Evolutionary conservation across 2,329 filamentous ascomycete species (phyloP).

Genomic region (Geosmithia putterillii): DNA sequence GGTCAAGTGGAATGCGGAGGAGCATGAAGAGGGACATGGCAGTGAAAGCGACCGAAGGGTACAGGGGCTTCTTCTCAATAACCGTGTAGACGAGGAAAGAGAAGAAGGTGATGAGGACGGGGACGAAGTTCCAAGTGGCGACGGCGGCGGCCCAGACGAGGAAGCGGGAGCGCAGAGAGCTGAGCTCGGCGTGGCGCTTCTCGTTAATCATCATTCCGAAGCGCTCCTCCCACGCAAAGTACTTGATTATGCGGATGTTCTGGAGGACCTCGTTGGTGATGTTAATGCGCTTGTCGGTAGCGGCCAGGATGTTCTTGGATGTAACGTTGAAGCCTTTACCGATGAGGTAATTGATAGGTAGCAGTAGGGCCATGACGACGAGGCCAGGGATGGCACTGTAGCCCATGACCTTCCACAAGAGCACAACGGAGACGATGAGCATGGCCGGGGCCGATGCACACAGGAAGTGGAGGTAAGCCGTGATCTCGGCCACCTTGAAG

Average conservation of each 20-base stretch:
- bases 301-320: constrained; percentile 83
- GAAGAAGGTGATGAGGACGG: constrained; percentile 89
- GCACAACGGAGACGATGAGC: constrained; percentile 63
- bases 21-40: constrained; percentile 93
- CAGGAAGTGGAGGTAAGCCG: constrained; percentile 91
- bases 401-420: constrained; percentile 85
- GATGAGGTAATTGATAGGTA: constrained; percentile 84
- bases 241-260: constrained; percentile 98
- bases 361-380: constrained; percentile 73
- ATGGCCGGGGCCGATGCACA: constrained; percentile 85
- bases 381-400: constrained; percentile 90
- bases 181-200: constrained; percentile 70
- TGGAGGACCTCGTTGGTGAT: constrained; percentile 94
- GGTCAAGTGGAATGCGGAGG: constrained; percentile 83
- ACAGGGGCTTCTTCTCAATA: constrained; percentile 76
- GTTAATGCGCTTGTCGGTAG: constrained; percentile 91
- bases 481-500: constrained; percentile 94
- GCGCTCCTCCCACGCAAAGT: constrained; percentile 94
- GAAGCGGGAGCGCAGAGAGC: constrained; percentile 68
- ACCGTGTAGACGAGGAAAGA: constrained; percentile 91
- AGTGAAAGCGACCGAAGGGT: constrained; percentile 90
- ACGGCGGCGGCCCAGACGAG: constrained; percentile 86
- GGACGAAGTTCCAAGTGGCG: constrained; percentile 92
- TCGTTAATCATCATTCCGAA: constrained; percentile 82
- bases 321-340: constrained; percentile 74